Conservation (phyloP, 2,329 filamentous ascomycete genomes). For the Hymenoscyphus albidus region DNA sequence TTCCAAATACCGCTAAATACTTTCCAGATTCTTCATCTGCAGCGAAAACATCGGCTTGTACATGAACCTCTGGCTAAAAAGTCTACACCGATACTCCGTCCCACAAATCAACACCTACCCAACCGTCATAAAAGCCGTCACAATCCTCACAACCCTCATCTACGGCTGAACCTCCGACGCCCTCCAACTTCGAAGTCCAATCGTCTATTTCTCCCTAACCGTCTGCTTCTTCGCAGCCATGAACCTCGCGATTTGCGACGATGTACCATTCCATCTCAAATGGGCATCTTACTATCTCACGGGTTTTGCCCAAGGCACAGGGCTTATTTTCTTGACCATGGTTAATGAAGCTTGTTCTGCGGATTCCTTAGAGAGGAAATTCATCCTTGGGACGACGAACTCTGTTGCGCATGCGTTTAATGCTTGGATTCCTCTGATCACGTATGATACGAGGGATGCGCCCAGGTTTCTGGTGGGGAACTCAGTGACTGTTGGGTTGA, state of each 20-base stretch:
- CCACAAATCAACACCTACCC: constrained; percentile 34
- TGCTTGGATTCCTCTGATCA: constrained; percentile 29
- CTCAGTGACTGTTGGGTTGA: constrained; percentile 26
- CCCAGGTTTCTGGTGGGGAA: constrained; percentile 29
- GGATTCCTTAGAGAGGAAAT: constrained; percentile 26
- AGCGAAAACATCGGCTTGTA: constrained; percentile 28
- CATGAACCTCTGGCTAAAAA: constrained; percentile 30
- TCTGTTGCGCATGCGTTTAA: constrained; percentile 31
- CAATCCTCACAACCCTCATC: constrained; percentile 28
- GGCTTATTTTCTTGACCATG: constrained; percentile 31
- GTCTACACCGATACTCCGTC: constrained; percentile 27
- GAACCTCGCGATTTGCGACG: constrained; percentile 30
- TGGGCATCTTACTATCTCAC: constrained; percentile 31
- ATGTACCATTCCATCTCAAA: constrained; percentile 28
- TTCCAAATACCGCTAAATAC: background rate
- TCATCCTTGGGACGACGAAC: constrained; percentile 30
- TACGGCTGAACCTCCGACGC: constrained; percentile 34
- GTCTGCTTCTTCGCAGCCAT: constrained; percentile 30
- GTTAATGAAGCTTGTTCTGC: constrained; percentile 29
- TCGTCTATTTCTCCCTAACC: constrained; percentile 29
- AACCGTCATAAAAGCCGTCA: constrained; percentile 30
- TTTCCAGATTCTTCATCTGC: constrained; percentile 30
- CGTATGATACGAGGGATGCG: constrained; percentile 28
- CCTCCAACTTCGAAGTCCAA: constrained; percentile 27
- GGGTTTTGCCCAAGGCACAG: constrained; percentile 29